Evolutionary conservation across 2,329 filamentous ascomycete species (phyloP), one percentile per base, ranked within the genome.

Genomic region (Colletotrichum sp.): DNA sequence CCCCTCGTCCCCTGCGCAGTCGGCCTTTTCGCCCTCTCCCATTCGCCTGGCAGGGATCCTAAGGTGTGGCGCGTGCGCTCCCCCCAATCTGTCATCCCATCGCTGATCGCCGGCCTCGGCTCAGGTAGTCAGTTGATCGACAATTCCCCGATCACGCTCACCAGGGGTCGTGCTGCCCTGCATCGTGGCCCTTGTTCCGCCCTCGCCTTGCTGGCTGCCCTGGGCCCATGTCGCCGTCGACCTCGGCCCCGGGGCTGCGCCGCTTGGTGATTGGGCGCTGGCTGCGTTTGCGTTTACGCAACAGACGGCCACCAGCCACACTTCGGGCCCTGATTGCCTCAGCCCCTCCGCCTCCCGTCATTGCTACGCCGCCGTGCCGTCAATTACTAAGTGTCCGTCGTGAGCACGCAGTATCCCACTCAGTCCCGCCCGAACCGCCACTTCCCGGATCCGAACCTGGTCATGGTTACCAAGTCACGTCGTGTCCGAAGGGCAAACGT

Each of bases 81-180:
- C 32, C 67, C 59, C 32, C 68, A 60, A 52, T 65, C 74, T 76
- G 71, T 60, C 74, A 76, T 74, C 74, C 74, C 74, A 76, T 76
- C 71, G 71, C 74, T 76, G 74, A 76, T 76, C 71, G 59, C 48
- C 74, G 65, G 74, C 72, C 71, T 76, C 74, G 71, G 74, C 59
- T 70, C 71, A 39, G 60, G 26, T 59, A 76, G 71, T 76, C 65
- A 74, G 60, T 68, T 74, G 71, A 76, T 76, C 74, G 74, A 76
- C 74, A 52, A 68, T 48, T 63, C 67, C 57, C 70, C 73, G 73
- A 68, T 73, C 57, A 73, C 70, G 32, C 70, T 73, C 63, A 4
- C 26, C 69, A 73, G 70, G 70, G 73, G 63, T 73, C 36, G 52
- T 21, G 68, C 32, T 60, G 64, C 69, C 68, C 68, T 74, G 72